Evolutionary conservation across 2,329 filamentous ascomycete genomes (phyloP).

Genomic region (Penicillium sp.): DNA sequence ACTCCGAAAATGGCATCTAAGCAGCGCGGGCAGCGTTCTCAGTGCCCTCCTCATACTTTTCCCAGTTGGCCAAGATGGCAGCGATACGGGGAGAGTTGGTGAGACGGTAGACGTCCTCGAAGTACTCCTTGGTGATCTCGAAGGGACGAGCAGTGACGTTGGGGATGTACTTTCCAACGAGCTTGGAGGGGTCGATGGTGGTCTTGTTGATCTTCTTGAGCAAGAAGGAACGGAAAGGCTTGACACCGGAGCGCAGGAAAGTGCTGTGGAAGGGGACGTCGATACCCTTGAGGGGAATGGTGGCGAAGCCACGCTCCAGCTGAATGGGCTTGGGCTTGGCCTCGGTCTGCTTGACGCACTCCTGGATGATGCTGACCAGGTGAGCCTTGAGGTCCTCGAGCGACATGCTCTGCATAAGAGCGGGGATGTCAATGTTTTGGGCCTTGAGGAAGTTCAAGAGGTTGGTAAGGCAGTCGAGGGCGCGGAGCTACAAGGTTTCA

Average conservation of each 20-base stretch:
- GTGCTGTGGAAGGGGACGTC: constrained; percentile 99
- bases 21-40: constrained; percentile 28
- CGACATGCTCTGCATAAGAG: constrained; percentile 81
- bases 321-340: constrained; percentile 86
- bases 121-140: constrained; percentile 96
- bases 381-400: constrained; percentile 91
- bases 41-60: constrained; percentile 62
- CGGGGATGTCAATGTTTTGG: constrained; percentile 96
- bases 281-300: constrained; percentile 94
- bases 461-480: constrained; percentile 69
- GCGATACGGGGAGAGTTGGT: constrained; percentile 72
- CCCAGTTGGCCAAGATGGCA: constrained; percentile 76
- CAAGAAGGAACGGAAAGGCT: constrained; percentile 97
- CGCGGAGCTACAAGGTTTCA: constrained; percentile 53
- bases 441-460: constrained; percentile 95
- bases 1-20: background rate
- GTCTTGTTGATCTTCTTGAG: constrained; percentile 99
- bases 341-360: constrained; percentile 82
- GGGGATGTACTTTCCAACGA: constrained; percentile 98
- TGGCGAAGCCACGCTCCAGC: constrained; percentile 92
- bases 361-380: constrained; percentile 86
- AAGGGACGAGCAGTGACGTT: constrained; percentile 98
- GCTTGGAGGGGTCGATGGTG: constrained; percentile 93
- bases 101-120: constrained; percentile 95
- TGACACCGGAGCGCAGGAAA: constrained; percentile 95